phyloP scores from a whole-genome alignment of 495 filamentous ascomycete species.

The Achaetomiella virescens region DNA sequence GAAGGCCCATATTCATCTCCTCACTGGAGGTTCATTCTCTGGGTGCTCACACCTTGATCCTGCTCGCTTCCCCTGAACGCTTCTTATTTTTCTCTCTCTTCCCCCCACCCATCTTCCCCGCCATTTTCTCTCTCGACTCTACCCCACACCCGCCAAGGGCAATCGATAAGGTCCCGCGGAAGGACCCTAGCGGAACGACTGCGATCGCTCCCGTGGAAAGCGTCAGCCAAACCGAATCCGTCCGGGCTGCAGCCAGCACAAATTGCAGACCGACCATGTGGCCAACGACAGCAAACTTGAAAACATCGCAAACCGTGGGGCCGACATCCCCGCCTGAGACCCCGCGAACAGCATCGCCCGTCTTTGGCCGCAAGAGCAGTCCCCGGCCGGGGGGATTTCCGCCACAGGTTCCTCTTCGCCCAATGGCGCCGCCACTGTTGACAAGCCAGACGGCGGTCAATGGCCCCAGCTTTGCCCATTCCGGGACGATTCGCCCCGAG shows the following conservation, averaged over 20 bases:
- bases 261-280: conserved; percentile 36
- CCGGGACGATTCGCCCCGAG: conserved; percentile 34
- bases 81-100: conserved; percentile 18
- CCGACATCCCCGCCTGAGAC: conserved; percentile 52
- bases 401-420: conserved; percentile 21
- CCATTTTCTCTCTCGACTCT: conserved; percentile 11
- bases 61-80: background rate
- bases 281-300: conserved; percentile 41
- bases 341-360: conserved; percentile 40
- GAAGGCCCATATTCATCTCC: conserved; percentile 47
- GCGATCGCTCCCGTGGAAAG: background rate
- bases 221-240: background rate
- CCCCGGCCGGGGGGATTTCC: conserved; percentile 24
- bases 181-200: conserved; percentile 4
- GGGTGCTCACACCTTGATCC: conserved; percentile 43
- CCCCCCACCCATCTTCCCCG: conserved; percentile 12
- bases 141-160: conserved; percentile 34
- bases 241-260: conserved; percentile 12
- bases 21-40: conserved; percentile 48
- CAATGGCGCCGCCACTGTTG: conserved; percentile 29
- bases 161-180: conserved; percentile 33
- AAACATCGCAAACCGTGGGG: conserved; percentile 40
- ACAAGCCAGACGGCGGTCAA: conserved; percentile 35
- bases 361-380: conserved; percentile 31
- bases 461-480: conserved; percentile 38